These are phyloP conservation scores for Phaeosphaeria sp. DNA, from an alignment of 2,329 filamentous ascomycete species.

Conservation along the genomic window DNA sequence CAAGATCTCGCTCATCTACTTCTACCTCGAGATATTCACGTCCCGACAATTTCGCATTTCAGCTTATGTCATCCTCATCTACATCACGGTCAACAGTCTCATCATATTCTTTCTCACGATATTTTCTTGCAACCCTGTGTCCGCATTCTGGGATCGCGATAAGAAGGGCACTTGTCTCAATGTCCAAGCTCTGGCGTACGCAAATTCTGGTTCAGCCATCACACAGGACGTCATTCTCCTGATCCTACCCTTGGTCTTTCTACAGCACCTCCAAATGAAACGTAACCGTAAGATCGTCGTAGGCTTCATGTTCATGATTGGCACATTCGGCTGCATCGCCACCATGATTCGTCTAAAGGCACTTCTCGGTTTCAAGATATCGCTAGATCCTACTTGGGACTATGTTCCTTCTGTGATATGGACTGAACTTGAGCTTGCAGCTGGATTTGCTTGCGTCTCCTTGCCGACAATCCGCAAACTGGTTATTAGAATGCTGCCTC, in stretches of 20 bases:
- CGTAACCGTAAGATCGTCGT: slow-evolving; percentile 23
- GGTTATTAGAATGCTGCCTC: slow-evolving; percentile 11
- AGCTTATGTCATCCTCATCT: slow-evolving; percentile 17
- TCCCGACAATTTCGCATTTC: slow-evolving; percentile 19
- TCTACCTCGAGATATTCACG: slow-evolving; percentile 36
- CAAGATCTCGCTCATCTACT: slow-evolving; percentile 27
- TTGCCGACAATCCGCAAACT: slow-evolving; percentile 27
- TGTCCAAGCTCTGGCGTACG: slow-evolving; percentile 25
- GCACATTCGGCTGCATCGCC: slow-evolving; percentile 18
- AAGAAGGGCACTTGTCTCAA: slow-evolving; percentile 30
- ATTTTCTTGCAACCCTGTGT: slow-evolving; percentile 27
- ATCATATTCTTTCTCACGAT: slow-evolving; percentile 26
- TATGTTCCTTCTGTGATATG: slow-evolving; percentile 30
- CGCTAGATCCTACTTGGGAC: slow-evolving; percentile 30
- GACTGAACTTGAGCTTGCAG: slow-evolving; percentile 26
- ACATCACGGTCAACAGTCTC: slow-evolving; percentile 16
- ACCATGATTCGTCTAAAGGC: slow-evolving; percentile 26
- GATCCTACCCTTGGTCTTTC: slow-evolving; percentile 24
- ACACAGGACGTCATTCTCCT: slow-evolving; percentile 31
- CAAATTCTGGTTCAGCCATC: slow-evolving; percentile 25
- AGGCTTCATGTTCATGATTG: slow-evolving; percentile 31
- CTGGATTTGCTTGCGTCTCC: slow-evolving; percentile 20
- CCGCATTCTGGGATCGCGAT: slow-evolving; percentile 31
- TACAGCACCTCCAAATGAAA: slow-evolving; percentile 26
- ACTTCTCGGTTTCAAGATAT: slow-evolving; percentile 25